Conservation (phyloP, 257 asterid species). For the Dorcoceras hygrometricum region DNA sequence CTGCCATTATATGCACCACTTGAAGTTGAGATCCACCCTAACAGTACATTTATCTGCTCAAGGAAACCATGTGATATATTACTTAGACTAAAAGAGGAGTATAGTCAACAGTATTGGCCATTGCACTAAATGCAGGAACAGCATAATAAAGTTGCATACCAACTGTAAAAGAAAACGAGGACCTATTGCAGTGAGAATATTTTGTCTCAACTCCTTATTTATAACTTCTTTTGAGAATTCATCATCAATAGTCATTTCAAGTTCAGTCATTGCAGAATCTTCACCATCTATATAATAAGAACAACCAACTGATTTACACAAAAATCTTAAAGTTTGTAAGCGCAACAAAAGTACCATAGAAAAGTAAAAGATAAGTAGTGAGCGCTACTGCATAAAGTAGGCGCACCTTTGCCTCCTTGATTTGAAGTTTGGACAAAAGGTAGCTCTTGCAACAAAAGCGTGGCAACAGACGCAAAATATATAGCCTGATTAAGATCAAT, state of each 20-base stretch:
- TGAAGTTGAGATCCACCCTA: slow-evolving; percentile 49
- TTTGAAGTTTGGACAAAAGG: slow-evolving; percentile 59
- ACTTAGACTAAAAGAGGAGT: slow-evolving; percentile 20
- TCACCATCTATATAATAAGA: slow-evolving; percentile 18
- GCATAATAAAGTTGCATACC: slow-evolving; percentile 41
- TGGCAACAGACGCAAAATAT: slow-evolving; percentile 70
- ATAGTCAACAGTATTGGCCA: slow-evolving; percentile 15
- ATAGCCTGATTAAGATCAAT: slow-evolving; percentile 54
- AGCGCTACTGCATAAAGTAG: slow-evolving; percentile 19
- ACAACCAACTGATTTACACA: slow-evolving; percentile 10
- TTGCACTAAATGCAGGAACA: slow-evolving; percentile 14
- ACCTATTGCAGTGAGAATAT: slow-evolving; percentile 68
- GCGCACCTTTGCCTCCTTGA: slow-evolving; percentile 53
- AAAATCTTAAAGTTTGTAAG: not conserved
- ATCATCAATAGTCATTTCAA: slow-evolving; percentile 69
- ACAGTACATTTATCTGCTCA: slow-evolving; percentile 69
- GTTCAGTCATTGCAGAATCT: slow-evolving; percentile 59
- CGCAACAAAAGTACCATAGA: not conserved
- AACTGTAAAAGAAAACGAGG: slow-evolving; percentile 74
- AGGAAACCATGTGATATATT: slow-evolving; percentile 19
- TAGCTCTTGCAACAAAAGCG: slow-evolving; percentile 75
- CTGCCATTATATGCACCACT: slow-evolving; percentile 44
- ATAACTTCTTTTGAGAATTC: slow-evolving; percentile 42
- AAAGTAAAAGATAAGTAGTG: slow-evolving; percentile 1
- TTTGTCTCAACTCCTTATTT: slow-evolving; percentile 66